Evolutionary conservation across 345 rosid species (phyloP).

Genomic region (Gossypium ekmanianum): DNA sequence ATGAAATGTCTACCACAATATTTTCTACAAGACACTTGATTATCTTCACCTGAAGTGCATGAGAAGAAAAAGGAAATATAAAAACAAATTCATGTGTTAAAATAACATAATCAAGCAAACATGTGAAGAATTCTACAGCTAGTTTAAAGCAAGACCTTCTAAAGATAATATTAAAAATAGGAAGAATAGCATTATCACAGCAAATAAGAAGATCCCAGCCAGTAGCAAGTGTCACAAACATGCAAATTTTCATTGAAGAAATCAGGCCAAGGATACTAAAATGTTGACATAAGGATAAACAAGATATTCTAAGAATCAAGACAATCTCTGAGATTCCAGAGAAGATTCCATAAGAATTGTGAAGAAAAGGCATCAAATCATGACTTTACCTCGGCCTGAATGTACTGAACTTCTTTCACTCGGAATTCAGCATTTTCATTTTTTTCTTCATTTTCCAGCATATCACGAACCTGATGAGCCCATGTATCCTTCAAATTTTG

Average conservation of each 20-base stretch:
- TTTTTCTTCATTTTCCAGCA: conserved; percentile 85
- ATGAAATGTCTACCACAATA: conserved; percentile 96
- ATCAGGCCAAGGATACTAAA: background rate
- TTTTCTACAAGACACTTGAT: conserved; percentile 98
- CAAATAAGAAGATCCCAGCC: background rate
- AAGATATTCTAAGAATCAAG: background rate
- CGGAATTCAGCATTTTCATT: conserved; percentile 78
- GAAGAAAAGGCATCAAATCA: background rate
- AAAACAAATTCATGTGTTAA: conserved; percentile 8
- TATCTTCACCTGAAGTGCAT: conserved; percentile 74
- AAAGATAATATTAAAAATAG: background rate
- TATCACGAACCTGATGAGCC: conserved; percentile 94
- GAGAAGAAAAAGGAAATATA: conserved; percentile 5
- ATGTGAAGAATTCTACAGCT: background rate
- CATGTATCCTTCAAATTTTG: conserved; percentile 72
- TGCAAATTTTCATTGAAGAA: background rate
- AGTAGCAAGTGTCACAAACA: background rate
- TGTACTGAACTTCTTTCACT: conserved; percentile 96
- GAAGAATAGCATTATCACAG: background rate
- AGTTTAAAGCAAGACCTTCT: background rate
- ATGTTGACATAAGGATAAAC: background rate
- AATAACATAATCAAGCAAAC: background rate
- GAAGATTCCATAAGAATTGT: background rate
- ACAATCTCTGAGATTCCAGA: background rate
- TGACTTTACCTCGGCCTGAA: conserved; percentile 65